Evolutionary conservation across 495 filamentous ascomycete genomes (phyloP), one percentile per base, ranked within the genome.

Genomic region (Pyrenula massariospora): DNA sequence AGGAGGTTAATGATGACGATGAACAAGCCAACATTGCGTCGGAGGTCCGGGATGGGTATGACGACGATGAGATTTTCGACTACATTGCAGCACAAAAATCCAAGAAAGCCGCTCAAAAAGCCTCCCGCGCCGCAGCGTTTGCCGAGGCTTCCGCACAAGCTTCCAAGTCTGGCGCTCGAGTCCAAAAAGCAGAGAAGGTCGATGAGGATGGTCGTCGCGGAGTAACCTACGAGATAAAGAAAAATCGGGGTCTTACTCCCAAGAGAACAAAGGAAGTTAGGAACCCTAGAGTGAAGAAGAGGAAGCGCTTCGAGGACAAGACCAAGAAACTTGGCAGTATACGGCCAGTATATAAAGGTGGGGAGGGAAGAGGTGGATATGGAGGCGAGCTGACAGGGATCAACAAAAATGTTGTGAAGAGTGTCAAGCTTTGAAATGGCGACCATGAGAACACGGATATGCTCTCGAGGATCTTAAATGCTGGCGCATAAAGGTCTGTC

Each of bases 241-340:
- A 96, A 82, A 98, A 98, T 70, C 96, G 95, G 77, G 93, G 94
- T 25, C 75, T 98, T 60, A 83, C 88, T 60, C 87, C 91, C 53
- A 81, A 87, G 65, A 78, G 93, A 54, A 94, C 84, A 79, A 96
- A 97, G 80, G 88, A 93, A 55, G 83, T 87, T 52, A 78, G 93
- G 58, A 98, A 98, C 72, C 93, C 94, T 12, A 78, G 93, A 69
- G 91, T 98, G 55, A 98, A 97, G 85, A 98, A 96, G 87, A 80
- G 88, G 71, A 87, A 86, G 82, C 88, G 84, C 81, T 98, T 78
- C 70, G 90, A 92, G 62, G 83, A 87, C 51, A 95, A 94, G 78
- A 85, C 89, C 78, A 96, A 94, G 85, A 96, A 96, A 79, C 70
- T 97, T 68, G 79, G 78, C 52, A 91, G 84, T 67, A 83, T 87